phyloP scores from a whole-genome alignment of 2,329 filamentous ascomycete genomes.

The Thielaviopsis euricoi region DNA sequence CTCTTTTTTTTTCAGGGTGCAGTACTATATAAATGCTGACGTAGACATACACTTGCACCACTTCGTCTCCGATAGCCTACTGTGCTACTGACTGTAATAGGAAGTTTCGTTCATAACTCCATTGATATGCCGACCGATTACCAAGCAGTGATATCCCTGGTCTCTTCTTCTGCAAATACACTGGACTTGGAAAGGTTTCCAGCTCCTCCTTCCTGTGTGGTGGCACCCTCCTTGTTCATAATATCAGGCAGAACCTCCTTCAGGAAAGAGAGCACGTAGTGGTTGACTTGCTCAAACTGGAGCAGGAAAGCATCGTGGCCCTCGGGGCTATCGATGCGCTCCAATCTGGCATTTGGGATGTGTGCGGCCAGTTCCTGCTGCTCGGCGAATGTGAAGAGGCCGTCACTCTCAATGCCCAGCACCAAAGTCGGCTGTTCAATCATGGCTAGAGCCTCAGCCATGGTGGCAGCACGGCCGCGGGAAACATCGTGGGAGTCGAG shows the following conservation, averaged over 20 bases:
- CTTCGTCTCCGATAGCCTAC: too few relatives aligned
- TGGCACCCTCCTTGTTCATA: conserved; percentile 47
- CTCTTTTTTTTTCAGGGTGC: too few relatives aligned
- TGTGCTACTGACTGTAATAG: too few relatives aligned
- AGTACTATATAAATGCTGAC: too few relatives aligned
- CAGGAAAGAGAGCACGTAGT: conserved; percentile 70
- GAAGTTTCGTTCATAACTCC: too few relatives aligned
- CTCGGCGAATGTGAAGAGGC: conserved; percentile 91
- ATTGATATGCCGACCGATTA: conserved; percentile 20
- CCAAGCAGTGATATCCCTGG: conserved; percentile 93
- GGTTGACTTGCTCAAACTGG: conserved; percentile 95
- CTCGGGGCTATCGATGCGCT: conserved; percentile 84
- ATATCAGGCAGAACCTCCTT: conserved; percentile 72
- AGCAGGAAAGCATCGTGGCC: conserved; percentile 93
- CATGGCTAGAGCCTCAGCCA: conserved; percentile 58
- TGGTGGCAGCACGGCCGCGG: conserved; percentile 49
- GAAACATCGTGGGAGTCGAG: conserved; percentile 94
- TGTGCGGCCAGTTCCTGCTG: conserved; percentile 78
- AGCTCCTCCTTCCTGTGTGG: conserved; percentile 31
- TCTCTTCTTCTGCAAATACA: conserved; percentile 88
- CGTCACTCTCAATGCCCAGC: conserved; percentile 87
- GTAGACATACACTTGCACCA: too few relatives aligned
- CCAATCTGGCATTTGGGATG: conserved; percentile 60
- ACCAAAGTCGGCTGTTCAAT: conserved; percentile 85
- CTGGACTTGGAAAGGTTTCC: conserved; percentile 65